These are phyloP conservation scores for Trichoderma atrobrunneum DNA, from an alignment of 2,329 filamentous ascomycete species.

Conservation along the genomic window DNA sequence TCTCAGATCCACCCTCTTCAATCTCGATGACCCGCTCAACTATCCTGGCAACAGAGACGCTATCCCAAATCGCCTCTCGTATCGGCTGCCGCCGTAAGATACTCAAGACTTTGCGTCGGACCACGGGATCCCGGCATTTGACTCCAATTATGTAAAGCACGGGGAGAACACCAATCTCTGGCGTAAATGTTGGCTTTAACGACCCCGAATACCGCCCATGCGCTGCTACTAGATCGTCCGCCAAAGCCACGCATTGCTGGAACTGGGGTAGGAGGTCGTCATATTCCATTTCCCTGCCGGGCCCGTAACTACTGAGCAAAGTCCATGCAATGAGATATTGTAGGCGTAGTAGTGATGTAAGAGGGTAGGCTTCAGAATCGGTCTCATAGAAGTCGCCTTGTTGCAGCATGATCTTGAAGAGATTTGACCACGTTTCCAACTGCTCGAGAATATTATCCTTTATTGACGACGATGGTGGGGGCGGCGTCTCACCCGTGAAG, in stretches of 20 bases:
- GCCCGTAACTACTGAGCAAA: not conserved
- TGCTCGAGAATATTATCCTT: not conserved
- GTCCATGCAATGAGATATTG: not conserved
- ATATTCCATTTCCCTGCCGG: slow-evolving; percentile 1
- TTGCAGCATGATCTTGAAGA: not conserved
- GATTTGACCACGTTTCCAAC: not conserved
- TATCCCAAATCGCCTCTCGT: slow-evolving; percentile 4
- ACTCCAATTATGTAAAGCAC: slow-evolving; percentile 1
- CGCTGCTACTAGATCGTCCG: not conserved
- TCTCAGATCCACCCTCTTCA: not conserved
- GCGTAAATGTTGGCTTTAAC: not conserved
- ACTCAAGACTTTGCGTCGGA: not conserved
- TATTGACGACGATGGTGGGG: not conserved
- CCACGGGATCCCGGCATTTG: not conserved
- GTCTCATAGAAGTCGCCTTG: not conserved
- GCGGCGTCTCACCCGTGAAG: not conserved
- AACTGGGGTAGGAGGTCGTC: not conserved
- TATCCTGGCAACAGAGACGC: not conserved
- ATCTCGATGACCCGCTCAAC: not conserved
- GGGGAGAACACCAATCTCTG: not conserved
- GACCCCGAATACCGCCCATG: slow-evolving; percentile 5
- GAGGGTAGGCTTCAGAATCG: not conserved
- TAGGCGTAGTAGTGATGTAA: not conserved
- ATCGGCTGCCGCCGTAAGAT: not conserved
- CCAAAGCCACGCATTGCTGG: not conserved